phyloP scores from a whole-genome alignment of 75 land plant species.

The Pseudotsuga menziesii region DNA sequence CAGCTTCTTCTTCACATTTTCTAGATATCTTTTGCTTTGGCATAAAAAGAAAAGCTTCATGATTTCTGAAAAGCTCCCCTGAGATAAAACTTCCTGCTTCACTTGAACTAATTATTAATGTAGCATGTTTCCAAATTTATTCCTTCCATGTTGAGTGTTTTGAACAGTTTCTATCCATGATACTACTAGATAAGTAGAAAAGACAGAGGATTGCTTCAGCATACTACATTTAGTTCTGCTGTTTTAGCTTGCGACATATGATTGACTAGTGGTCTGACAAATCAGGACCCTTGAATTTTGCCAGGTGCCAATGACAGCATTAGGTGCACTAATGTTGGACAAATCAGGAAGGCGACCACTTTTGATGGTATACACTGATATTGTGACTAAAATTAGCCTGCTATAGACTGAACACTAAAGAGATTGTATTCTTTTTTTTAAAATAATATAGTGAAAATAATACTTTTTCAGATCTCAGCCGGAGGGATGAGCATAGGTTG shows the following conservation, averaged over 20 bases:
- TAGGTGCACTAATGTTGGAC: slow-evolving; percentile 36
- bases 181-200: not conserved
- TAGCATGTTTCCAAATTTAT: not conserved
- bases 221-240: not conserved
- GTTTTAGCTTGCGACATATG: not conserved
- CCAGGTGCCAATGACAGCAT: slow-evolving; percentile 45
- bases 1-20: not conserved
- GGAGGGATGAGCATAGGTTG: slow-evolving; percentile 36
- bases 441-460: not conserved
- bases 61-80: too few species aligned
- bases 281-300: not conserved
- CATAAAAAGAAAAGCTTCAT: not conserved
- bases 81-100: not conserved
- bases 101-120: not conserved
- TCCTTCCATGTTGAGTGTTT: not conserved
- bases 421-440: not conserved
- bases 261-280: not conserved
- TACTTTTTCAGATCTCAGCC: slow-evolving; percentile 31
- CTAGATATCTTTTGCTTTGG: not conserved
- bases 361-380: slow-evolving; percentile 34
- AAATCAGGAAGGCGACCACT: slow-evolving; percentile 44
- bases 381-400: not conserved
- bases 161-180: too few species aligned
- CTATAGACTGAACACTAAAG: not conserved
- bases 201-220: not conserved